Evolutionary conservation across 2,329 filamentous ascomycete species (phyloP), one percentile per base, ranked within the genome.

Genomic region (Botrytis galanthina): DNA sequence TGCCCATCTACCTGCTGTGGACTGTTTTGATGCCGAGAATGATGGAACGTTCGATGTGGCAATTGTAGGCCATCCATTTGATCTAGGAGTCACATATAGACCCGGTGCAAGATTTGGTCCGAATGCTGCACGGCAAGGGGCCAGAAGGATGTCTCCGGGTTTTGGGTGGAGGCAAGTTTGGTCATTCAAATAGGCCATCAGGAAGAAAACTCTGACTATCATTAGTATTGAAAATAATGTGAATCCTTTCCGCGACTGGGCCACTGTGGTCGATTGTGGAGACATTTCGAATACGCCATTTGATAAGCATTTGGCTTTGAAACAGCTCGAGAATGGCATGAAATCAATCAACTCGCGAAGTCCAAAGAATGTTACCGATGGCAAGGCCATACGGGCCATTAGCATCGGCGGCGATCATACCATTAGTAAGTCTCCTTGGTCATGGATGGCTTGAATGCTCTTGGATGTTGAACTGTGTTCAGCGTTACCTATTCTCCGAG

Each of bases 371-470:
- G 71, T 67, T 8, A 76, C 78, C n/a, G 74, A 74, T 32, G 74
- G 71, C 22, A 77, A 80, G 72, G 76, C 76, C 26, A 74, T 79
- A 9, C 74, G 79, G 51, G 73, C 78, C n/a, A 77, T 80, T 42
- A 77, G 73, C 1, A 78, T 80, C 66, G 79, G 79, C 35, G 79
- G 79, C 37, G 79, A 80, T 73, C 79, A 80, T 71, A 80, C 79
- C 9, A 80, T 80, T n/a, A 80, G 79, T 80, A 70, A 75, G 51
- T 26, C 26, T 61, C 3, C 32, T 9, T 39, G 2, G 37, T 29
- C 3, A 6, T 14, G 9, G 10, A n/a, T n/a, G n/a, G 29, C 46
- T 32, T 18, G 9, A 66, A 29, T 4, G 22, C 22, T 9, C 16
- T 63, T 29, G 69, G 29, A 37, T 51, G 42, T 67, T 74, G 54